Evolutionary conservation across 1,139 yeast genomes (phyloP).

Genomic region (Scheffersomyces quercinus): DNA sequence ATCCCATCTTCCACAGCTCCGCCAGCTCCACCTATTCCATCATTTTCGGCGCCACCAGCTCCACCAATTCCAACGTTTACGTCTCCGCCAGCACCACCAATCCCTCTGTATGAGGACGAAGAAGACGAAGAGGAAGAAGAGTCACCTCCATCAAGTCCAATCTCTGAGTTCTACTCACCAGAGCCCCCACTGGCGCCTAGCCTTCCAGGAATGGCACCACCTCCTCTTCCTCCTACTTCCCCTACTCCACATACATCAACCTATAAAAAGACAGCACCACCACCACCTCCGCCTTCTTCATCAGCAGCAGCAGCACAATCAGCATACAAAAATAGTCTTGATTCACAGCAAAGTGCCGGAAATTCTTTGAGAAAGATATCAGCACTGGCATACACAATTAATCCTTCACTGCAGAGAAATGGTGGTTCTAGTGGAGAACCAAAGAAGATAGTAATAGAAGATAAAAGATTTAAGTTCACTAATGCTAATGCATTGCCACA

Average conservation of each 20-base stretch:
- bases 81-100: constrained; percentile 9
- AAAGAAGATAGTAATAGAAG: constrained; percentile 58
- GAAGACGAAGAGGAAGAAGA: too few relatives aligned
- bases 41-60: constrained; percentile 6
- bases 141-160: constrained; percentile 17
- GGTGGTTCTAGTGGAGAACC: constrained; percentile 13
- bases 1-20: constrained; percentile 11
- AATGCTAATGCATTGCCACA: constrained; percentile 74
- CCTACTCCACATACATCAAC: constrained; percentile 8
- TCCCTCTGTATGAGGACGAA: constrained; percentile 4
- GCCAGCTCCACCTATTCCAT: constrained; percentile 10
- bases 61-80: constrained; percentile 11
- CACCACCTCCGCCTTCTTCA: constrained; percentile 36
- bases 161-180: constrained; percentile 8
- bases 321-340: constrained; percentile 26
- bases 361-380: constrained; percentile 54
- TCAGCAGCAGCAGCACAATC: constrained; percentile 8
- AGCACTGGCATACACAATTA: constrained; percentile 59
- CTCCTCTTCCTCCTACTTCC: constrained; percentile 17
- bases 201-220: constrained; percentile 7
- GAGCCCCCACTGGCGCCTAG: constrained; percentile 10
- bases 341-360: constrained; percentile 51
- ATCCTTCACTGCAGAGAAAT: constrained; percentile 20
- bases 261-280: constrained; percentile 30
- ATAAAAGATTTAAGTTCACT: constrained; percentile 69